phyloP scores from a whole-genome alignment of 2,329 filamentous ascomycete genomes.

The Aspergillus awamori region DNA sequence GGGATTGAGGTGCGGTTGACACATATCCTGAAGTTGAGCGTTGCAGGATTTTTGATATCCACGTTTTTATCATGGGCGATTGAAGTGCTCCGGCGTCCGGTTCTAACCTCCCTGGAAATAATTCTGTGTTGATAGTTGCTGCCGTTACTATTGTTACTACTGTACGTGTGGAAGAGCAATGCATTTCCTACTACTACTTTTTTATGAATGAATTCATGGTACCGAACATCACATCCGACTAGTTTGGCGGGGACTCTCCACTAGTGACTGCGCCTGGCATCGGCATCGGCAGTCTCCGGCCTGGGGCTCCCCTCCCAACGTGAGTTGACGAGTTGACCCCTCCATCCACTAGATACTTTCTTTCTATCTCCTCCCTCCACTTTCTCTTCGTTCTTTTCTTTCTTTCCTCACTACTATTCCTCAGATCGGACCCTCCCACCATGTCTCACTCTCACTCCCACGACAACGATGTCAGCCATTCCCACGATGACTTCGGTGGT shows the following conservation, averaged over 20 bases:
- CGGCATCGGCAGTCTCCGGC: slow-evolving; percentile 6
- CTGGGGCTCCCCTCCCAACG: too few species aligned
- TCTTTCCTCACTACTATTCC: not conserved
- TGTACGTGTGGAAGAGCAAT: slow-evolving; percentile 3
- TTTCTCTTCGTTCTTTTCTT: not conserved
- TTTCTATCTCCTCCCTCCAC: not conserved
- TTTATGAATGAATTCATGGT: too few species aligned
- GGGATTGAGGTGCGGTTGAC: slow-evolving; percentile 6
- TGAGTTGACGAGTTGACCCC: not conserved
- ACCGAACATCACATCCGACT: not conserved
- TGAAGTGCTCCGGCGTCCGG: slow-evolving; percentile 20
- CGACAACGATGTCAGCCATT: slow-evolving; percentile 40
- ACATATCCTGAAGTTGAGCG: slow-evolving; percentile 11
- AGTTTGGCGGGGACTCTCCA: not conserved
- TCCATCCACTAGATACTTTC: not conserved
- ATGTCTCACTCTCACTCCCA: slow-evolving; percentile 48
- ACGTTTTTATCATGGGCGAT: slow-evolving; percentile 33
- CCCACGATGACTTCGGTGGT: slow-evolving; percentile 61
- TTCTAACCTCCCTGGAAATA: slow-evolving; percentile 1
- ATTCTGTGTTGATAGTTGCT: slow-evolving; percentile 10
- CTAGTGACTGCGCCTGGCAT: not conserved
- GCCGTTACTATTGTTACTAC: not conserved
- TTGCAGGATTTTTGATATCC: slow-evolving; percentile 36
- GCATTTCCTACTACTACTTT: not conserved
- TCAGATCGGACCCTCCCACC: not conserved